Base-by-base conservation (phyloP, 352 stramenopile species). In the Phytophthora multivora region DNA sequence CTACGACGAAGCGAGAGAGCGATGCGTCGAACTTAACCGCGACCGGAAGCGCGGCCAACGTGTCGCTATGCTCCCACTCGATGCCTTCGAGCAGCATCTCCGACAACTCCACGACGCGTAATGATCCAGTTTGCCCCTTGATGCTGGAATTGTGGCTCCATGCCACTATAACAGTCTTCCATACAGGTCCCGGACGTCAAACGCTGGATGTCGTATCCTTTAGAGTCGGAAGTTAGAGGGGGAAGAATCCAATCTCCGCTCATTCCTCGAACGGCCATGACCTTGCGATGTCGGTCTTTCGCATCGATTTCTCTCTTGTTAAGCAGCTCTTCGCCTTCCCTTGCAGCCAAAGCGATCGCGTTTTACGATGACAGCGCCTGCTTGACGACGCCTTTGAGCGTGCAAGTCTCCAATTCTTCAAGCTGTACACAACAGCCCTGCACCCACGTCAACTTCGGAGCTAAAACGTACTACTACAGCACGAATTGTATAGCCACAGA, bases 1-100 rank as follows among this genome's bases (percentile, higher is more conserved):
- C 3, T 87, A 88, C 38, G 73, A 89, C 49, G 54, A 89, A 48
- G 80, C 80, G 2, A 74, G 79, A 35, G 50, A 65, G 10, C 51
- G 49, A 21, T 92, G 83, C 18, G 25, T 52, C 2, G 66, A 71
- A 62, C 69, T 83, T n/a, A 92, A 91, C 28, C 43, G 40, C 8
- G 41, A 67, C 0, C 72, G 79, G 5, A 78, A 79, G 51, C 79
- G 79, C 16, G 83, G 83, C 38, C 51, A 83, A 45, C 70, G 80
- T 1, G 36, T 90, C 11, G 69, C 71, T 2, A 69, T 83, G 43
- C 51, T 90, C 23, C 73, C 79, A 0, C 59, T 66, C 13, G 70
- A 88, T 7, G 58, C 61, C 2, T 91, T 89, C 30, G 43, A 65
- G 13, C 65, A 77, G 18, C 74, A 86, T 48, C 35, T 61, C 39